Evolutionary conservation across 139 green algal genomes (phyloP).

Genomic region (Edaphochlamys debaryana): DNA sequence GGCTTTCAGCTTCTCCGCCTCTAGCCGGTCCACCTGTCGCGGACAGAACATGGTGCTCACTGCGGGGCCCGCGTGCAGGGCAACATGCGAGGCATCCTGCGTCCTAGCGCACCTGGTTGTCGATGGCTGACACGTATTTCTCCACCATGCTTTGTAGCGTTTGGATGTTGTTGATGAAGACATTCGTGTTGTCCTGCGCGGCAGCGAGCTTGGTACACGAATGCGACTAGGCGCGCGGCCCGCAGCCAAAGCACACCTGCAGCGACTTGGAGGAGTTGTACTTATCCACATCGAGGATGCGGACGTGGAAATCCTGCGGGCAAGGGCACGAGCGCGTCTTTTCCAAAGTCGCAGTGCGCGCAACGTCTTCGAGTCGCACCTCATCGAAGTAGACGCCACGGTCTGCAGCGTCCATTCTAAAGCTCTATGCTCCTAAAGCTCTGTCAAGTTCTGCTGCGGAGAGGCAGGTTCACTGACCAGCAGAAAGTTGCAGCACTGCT

Average conservation of each 20-base stretch:
- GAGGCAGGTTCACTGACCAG: too few species aligned
- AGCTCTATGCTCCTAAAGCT: neutral
- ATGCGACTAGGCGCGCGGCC: too few species aligned
- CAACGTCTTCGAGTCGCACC: constrained; percentile 15
- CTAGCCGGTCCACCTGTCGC: constrained; percentile 66
- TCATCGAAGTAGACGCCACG: constrained; percentile 68
- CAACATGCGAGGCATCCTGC: too few species aligned
- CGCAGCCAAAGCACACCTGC: constrained; percentile 44
- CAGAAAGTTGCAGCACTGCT: too few species aligned
- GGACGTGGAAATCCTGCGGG: constrained; percentile 60
- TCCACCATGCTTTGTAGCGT: constrained; percentile 58
- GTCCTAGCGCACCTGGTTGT: constrained; percentile 54
- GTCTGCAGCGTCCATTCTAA: constrained; percentile 47
- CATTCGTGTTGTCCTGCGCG: constrained; percentile 65
- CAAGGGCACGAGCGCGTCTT: neutral
- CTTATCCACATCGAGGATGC: constrained; percentile 69
- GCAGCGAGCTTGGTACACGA: too few species aligned
- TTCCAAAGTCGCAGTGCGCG: neutral
- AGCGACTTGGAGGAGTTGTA: constrained; percentile 57
- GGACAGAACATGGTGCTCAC: too few species aligned
- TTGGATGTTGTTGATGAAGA: constrained; percentile 66
- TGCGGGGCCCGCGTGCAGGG: too few species aligned
- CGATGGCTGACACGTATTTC: constrained; percentile 64
- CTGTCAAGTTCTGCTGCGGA: too few species aligned
- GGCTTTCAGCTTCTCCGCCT: constrained; percentile 74